Percentiles rank a stretch among this genome's conserved stretches.
These are phyloP conservation scores for Senna siamea DNA, from an alignment of 306 rosid genomes.

Conservation along the genomic window DNA sequence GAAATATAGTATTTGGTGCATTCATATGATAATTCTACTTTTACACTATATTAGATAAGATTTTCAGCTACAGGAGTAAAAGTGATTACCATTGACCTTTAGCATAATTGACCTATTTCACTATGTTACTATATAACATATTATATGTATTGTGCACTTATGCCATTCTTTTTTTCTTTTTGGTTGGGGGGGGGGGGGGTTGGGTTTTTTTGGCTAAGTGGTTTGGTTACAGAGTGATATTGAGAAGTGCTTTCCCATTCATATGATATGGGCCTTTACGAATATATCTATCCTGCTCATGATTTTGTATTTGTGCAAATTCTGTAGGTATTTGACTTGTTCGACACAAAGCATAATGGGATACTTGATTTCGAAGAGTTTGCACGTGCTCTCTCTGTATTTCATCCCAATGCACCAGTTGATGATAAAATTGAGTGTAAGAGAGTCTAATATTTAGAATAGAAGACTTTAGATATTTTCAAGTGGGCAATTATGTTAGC, in stretches of 20 bases:
- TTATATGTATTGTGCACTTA: no score
- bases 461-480: conserved; percentile 19
- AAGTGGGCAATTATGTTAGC: conserved; percentile 20
- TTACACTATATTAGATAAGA: not conserved
- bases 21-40: not conserved
- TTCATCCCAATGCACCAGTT: conserved; percentile 78
- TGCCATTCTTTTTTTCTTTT: no score
- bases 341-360: conserved; percentile 68
- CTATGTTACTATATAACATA: not conserved
- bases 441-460: conserved; percentile 39
- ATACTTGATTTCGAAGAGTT: conserved; percentile 77
- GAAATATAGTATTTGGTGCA: not conserved
- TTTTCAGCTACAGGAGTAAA: not conserved
- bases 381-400: conserved; percentile 82
- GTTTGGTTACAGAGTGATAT: not conserved
- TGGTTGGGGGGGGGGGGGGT: no score
- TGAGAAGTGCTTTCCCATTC: conserved; percentile 13
- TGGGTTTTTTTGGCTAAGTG: no score
- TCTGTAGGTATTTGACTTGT: conserved; percentile 80
- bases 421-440: conserved; percentile 82
- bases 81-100: not conserved
- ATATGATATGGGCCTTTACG: conserved; percentile 6
- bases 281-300: conserved; percentile 9
- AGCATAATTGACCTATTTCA: conserved; percentile 2
- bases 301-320: conserved; percentile 37